Evolutionary conservation across 352 stramenopile species (phyloP), one percentile per base, ranked within the genome.

Genomic region (Globisporangium spiculum): DNA sequence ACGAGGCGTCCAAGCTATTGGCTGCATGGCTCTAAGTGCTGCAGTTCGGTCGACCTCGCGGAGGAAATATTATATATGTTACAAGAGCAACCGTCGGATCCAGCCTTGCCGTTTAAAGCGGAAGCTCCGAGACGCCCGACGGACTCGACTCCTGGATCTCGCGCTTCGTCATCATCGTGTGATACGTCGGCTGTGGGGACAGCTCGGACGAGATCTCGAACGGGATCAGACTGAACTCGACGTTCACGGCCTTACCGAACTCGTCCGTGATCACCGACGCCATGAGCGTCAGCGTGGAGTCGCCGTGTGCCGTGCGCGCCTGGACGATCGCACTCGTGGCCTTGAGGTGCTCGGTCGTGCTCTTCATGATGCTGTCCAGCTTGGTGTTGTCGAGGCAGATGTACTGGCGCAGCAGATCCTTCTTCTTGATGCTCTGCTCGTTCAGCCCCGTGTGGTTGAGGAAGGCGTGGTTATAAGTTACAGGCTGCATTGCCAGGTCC

Each of bases 161-260:
- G 53, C 75, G 72, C 44, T 78, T 74, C 58, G 77, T 75, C 8
- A 71, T 59, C 18, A 53, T 54, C 4, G 65, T 56, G 24, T 68
- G 48, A 59, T 70, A 71, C 16, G 63, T 18, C 26, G 41, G n/a
- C 63, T 36, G 50, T 16, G 62, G 34, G n/a, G 73, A 53, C 27
- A 75, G 65, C 8, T 83, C 73, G 0, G 80, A 81, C 55, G 72
- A 82, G 61, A 80, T 86, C 66, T 91, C 83, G 36, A 91, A 77
- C 9, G 79, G 80, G 59, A 91, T 80, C 14, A 92, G 70, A 54
- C 79, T 88, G 50, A 92, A 88, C 68, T 92, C 81, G 64, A 92
- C 70, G 52, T 75, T 71, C 34, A 71, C 71, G 30, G 83, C 68
- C 14, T 78, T 76, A 53, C 81, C 81, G 50, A 77, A 66, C 30